A percentile compares a stretch with the other conserved stretches of the same genome.
phyloP scores from a whole-genome alignment of 2,329 filamentous ascomycete species.

The Pyricularia sp. region DNA sequence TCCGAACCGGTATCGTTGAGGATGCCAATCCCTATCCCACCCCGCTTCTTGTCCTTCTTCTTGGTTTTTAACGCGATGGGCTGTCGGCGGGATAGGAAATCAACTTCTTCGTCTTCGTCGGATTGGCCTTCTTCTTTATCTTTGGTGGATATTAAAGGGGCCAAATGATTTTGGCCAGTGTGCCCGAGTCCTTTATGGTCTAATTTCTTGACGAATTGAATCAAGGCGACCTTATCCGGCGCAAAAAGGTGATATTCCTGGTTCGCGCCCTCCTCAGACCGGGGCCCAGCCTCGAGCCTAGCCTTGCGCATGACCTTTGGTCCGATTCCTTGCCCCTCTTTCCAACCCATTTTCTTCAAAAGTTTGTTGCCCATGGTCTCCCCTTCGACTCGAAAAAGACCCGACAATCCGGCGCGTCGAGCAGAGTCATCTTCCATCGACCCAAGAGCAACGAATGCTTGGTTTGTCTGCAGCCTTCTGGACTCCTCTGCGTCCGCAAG shows the following conservation, averaged over 20 bases:
- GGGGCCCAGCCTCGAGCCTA: constrained; percentile 45
- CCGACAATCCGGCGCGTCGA: constrained; percentile 49
- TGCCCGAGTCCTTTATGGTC: constrained; percentile 65
- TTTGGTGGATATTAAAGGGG: constrained; percentile 20
- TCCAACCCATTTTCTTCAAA: constrained; percentile 91
- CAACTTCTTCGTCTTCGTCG: constrained; percentile 37
- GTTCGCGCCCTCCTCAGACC: neutral
- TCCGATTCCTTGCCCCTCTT: constrained; percentile 84
- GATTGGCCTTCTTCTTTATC: constrained; percentile 22
- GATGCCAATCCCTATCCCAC: constrained; percentile 78
- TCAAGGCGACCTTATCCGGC: constrained; percentile 67
- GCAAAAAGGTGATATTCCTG: constrained; percentile 60
- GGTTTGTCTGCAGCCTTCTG: constrained; percentile 61
- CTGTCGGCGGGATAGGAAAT: constrained; percentile 16
- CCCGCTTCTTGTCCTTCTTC: constrained; percentile 42
- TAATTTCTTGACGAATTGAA: constrained; percentile 54
- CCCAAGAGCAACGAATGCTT: constrained; percentile 69
- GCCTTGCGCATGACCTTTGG: constrained; percentile 73
- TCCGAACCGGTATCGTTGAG: constrained; percentile 92
- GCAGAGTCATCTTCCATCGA: constrained; percentile 46
- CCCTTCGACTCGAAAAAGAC: constrained; percentile 61
- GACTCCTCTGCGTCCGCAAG: constrained; percentile 76
- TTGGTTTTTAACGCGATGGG: constrained; percentile 18
- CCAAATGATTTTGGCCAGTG: constrained; percentile 46
- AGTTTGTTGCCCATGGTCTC: constrained; percentile 84